Conservation (phyloP, 2,329 filamentous ascomycete species). For the Penicillium glabrum region DNA sequence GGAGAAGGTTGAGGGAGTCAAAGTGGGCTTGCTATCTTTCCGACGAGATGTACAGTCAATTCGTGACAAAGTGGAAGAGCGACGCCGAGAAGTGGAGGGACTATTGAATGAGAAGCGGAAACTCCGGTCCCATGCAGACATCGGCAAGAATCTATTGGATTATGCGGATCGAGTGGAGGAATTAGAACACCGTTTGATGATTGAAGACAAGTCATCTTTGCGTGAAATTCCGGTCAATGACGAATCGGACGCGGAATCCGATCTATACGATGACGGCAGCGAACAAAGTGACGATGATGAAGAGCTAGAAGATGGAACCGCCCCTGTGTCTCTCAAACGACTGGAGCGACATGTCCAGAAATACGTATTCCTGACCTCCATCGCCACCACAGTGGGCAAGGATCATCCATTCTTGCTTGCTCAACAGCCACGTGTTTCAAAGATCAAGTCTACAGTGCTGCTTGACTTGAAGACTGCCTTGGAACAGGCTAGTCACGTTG, state of each 20-base stretch:
- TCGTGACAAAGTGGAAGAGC: constrained; percentile 62
- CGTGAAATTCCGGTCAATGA: constrained; percentile 15
- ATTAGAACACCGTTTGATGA: constrained; percentile 68
- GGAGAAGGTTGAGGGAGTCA: constrained; percentile 85
- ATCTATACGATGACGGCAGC: constrained; percentile 35
- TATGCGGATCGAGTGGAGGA: constrained; percentile 52
- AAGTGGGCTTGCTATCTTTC: constrained; percentile 84
- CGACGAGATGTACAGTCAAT: constrained; percentile 77
- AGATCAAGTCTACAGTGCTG: constrained; percentile 62
- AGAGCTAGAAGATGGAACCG: constrained; percentile 39
- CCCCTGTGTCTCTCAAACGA: constrained; percentile 41
- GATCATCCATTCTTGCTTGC: constrained; percentile 64
- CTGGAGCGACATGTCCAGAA: constrained; percentile 58
- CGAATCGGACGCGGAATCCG: constrained; percentile 35
- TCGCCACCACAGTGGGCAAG: constrained; percentile 52
- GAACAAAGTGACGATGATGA: constrained; percentile 39
- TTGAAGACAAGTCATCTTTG: constrained; percentile 46
- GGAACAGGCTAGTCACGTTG: constrained; percentile 53
- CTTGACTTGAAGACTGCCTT: constrained; percentile 65
- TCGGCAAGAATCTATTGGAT: constrained; percentile 52
- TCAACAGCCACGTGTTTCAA: constrained; percentile 57
- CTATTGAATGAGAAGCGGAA: constrained; percentile 66
- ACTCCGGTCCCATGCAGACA: constrained; percentile 64
- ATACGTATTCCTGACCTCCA: constrained; percentile 56
- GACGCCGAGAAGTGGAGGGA: constrained; percentile 61